phyloP scores from a whole-genome alignment of 108 stramenopile genomes.

The Schizochytrium sp. region DNA sequence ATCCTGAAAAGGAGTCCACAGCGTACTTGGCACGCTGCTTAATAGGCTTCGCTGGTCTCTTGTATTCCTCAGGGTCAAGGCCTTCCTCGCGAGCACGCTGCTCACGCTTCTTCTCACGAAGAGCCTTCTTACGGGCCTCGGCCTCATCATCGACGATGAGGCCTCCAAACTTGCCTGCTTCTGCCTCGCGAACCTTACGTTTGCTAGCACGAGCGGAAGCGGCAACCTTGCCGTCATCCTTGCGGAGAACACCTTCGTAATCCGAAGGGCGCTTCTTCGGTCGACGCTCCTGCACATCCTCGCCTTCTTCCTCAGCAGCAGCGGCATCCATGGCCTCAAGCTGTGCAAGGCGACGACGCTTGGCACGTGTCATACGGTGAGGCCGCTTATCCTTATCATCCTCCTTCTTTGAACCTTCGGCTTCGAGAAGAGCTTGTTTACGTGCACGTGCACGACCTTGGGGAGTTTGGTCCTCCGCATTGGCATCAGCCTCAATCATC shows the following conservation, averaged over 20 bases:
- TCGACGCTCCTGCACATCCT: not conserved
- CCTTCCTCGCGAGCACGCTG: conserved; percentile 1
- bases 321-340: conserved; percentile 67
- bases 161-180: conserved; percentile 51
- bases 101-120: not conserved
- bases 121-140: conserved; percentile 36
- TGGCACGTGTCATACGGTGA: conserved; percentile 74
- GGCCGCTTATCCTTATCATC: conserved; percentile 68
- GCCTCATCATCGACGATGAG: not conserved
- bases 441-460: conserved; percentile 60
- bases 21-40: conserved; percentile 26
- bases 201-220: conserved; percentile 34
- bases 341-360: conserved; percentile 72
- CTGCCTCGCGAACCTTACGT: conserved; percentile 5
- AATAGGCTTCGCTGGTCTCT: not conserved
- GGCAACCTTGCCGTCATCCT: not conserved
- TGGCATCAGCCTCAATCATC: conserved; percentile 62
- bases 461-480: conserved; percentile 58
- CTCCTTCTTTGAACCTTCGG: conserved; percentile 47
- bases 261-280: not conserved
- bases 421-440: conserved; percentile 12
- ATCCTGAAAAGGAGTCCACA: conserved; percentile 4
- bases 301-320: conserved; percentile 20
- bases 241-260: not conserved
- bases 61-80: not conserved